Evolutionary conservation across 106 monocot species (phyloP), one percentile per base, ranked within the genome.

Genomic region (Chionographis japonica): DNA sequence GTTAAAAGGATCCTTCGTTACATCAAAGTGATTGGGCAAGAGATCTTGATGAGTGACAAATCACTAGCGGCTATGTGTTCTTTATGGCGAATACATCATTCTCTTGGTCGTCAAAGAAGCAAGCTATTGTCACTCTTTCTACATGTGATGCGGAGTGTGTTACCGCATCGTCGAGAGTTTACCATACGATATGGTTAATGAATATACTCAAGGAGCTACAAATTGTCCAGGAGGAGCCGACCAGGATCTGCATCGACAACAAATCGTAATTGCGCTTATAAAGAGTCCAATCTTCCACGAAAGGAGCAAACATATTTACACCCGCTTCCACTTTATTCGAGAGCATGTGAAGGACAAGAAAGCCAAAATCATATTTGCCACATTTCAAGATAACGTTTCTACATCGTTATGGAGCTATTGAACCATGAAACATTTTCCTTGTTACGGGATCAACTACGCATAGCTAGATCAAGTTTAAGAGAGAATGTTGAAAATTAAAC

Each of bases 101-200:
- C 27, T 46, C 62, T 5, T 72, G 62, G 50, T 37, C 11, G 40
- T 72, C 3, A 6, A 72, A 72, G 62, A 72, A 72, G 62, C 37
- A 51, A 51, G 12, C 72, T 1, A 72, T 72, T 36, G 62, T 72
- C 13, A 72, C 61, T 4, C 51, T 72, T 27, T 72, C 62, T 19
- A 72, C 51, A 15, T 72, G 35, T 61, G 61, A 72, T 53, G 62
- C 4, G 5, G 13, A 72, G 52, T 72, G 62, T 51, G 19, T 62
- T 8, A 38, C 19, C 1, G 14, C 72, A 19, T 43, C 62, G 12
- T 35, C 61, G 11, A 50, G 37, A 52, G 72, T 72, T n/a, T 61
- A 35, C 37, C 61, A 72, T 51, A 50, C 61, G 6, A 72, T 72
- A 8, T 72, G 62, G 52, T 18, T 61, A 61, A 35, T 61, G 15